Evolutionary conservation across 1,284 basidiomycete genomes (phyloP), one percentile per base, ranked within the genome.

Genomic region (Flammula alnicola): DNA sequence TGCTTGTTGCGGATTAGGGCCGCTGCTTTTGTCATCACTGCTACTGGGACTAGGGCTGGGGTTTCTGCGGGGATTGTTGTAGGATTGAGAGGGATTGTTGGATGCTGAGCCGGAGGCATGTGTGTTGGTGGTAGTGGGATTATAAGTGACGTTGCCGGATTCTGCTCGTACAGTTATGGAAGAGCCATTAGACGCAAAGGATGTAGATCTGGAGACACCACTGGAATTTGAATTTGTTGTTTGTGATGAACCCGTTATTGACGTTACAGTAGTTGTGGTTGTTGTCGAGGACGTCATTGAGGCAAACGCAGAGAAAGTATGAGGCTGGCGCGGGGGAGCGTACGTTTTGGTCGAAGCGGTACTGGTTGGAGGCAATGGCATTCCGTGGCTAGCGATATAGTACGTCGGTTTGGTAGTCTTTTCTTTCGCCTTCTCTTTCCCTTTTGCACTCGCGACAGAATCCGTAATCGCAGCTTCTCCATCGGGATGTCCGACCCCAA

Each of bases 241-340:
- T n/a, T n/a, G n/a, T n/a, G n/a, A n/a, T n/a, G n/a, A n/a, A n/a
- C n/a, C n/a, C n/a, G n/a, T n/a, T n/a, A n/a, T n/a, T n/a, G 33
- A 10, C 25, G 49, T 38, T 20, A 37, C 14, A 7, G 32, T 35
- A 12, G 48, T 31, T 25, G 31, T 17, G 29, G 44, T 40, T 35
- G 44, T 40, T 35, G 47, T 29, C 1, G 42, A 38, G 30, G 29
- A 12, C 12, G 46, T 23, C 8, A 53, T 43, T 33, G 53, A 53
- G 2, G 58, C 55, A 30, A 59, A 59, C 6, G 58, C 51, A 26
- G 56, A 57, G 31, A 59, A 59, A 8, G 58, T 56, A 31, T 56
- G 54, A 5, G 54, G 54, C 22, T 36, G 47, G 7, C 41, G 47
- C 22, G 51, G 45, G n/a, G n/a, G 44, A 12, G 44, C 14, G 30